A percentile compares a stretch with the other conserved stretches of the same genome.
Conservation (phyloP, 768 basidiomycete species). For the Fomitopsis serialis region DNA sequence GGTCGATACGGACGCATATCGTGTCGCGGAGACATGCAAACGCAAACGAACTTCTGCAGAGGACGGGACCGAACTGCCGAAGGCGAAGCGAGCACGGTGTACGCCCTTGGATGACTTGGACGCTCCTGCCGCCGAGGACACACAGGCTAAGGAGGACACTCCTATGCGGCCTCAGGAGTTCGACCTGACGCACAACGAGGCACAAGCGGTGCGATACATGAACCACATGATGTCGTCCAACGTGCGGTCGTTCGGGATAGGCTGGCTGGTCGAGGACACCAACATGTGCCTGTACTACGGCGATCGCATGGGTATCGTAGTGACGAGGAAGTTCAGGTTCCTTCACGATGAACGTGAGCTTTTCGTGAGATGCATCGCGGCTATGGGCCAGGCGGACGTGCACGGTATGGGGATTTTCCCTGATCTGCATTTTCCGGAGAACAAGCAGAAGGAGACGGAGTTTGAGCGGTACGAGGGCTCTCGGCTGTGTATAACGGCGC, state of each 20-base stretch:
- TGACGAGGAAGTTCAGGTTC: conserved; percentile 1
- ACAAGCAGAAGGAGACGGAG: too few species aligned
- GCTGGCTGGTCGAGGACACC: conserved; percentile 1
- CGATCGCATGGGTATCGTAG: conserved; percentile 6
- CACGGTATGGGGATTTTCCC: background rate
- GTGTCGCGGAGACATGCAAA: background rate
- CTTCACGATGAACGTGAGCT: background rate
- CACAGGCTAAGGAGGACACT: too few species aligned
- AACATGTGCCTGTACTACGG: conserved; percentile 3
- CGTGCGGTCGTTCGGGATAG: conserved; percentile 1
- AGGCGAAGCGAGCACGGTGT: too few species aligned
- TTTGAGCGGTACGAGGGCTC: background rate
- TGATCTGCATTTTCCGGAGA: background rate
- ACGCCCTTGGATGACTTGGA: too few species aligned
- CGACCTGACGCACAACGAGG: background rate
- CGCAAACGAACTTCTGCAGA: background rate
- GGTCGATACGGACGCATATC: background rate
- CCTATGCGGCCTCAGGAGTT: too few species aligned
- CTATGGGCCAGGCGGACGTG: background rate
- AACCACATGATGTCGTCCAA: conserved; percentile 1
- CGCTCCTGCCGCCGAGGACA: too few species aligned
- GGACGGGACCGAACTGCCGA: too few species aligned
- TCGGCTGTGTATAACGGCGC: background rate
- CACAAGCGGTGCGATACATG: background rate
- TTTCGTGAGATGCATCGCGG: conserved; percentile 1